Percentiles rank a stretch among this genome's conserved stretches.
phyloP scores from a whole-genome alignment of 345 rosid genomes.

The Citrus mangshanensis region DNA sequence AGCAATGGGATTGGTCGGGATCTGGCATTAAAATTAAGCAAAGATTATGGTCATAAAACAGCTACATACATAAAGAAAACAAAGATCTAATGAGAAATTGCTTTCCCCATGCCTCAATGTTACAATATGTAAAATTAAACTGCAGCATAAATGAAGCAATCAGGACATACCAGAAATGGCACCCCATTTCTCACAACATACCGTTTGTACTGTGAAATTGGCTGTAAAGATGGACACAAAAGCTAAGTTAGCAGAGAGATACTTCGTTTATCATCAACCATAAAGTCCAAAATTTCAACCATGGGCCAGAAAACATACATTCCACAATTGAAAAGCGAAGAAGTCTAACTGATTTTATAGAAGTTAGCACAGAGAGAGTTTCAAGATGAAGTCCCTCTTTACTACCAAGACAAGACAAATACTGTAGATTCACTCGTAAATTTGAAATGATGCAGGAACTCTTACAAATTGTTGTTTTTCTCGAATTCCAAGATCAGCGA shows the following conservation, averaged over 20 bases:
- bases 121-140: conserved; percentile 8
- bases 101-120: not conserved
- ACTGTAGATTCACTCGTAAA: not conserved
- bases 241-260: not conserved
- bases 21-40: conserved; percentile 37
- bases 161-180: conserved; percentile 64
- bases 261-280: not conserved
- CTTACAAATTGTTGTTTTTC: conserved; percentile 86
- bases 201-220: conserved; percentile 73
- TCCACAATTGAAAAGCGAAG: not conserved
- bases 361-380: conserved; percentile 2
- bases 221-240: conserved; percentile 47
- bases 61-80: conserved; percentile 7
- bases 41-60: conserved; percentile 4
- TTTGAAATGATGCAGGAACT: conserved; percentile 10
- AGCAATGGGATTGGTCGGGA: conserved; percentile 76
- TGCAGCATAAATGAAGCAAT: conserved; percentile 18
- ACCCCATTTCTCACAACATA: conserved; percentile 72
- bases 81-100: not conserved
- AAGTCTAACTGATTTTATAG: not conserved
- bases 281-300: not conserved
- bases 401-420: not conserved
- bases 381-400: not conserved
- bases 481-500: conserved; percentile 77
- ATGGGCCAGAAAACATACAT: not conserved